A percentile compares a stretch with the other conserved stretches of the same genome.
These are phyloP conservation scores for Kwoniella botswanensis DNA, from an alignment of 768 basidiomycete genomes.

Conservation along the genomic window DNA sequence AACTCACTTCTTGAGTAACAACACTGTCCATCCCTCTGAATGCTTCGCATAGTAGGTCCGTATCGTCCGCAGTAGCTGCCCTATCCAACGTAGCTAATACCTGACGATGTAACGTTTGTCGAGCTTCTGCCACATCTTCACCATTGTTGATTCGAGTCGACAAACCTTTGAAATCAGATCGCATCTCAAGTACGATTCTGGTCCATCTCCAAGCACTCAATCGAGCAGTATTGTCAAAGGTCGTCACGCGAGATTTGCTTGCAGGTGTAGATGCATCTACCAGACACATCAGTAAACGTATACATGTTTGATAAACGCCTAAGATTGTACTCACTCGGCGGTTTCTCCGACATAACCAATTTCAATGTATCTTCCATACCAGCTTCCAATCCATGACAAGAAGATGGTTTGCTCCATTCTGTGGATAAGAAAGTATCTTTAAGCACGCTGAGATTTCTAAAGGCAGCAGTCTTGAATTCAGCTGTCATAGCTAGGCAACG, in stretches of 20 bases:
- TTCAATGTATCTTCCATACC: constrained; percentile 54
- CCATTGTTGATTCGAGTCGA: constrained; percentile 35
- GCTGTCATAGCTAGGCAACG: constrained; percentile 39
- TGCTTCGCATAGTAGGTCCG: constrained; percentile 51
- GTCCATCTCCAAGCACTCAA: constrained; percentile 55
- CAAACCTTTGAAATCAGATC: constrained; percentile 53
- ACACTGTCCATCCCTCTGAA: constrained; percentile 50
- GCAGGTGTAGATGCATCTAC: constrained; percentile 9
- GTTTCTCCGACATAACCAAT: constrained; percentile 49
- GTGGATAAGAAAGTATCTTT: constrained; percentile 52
- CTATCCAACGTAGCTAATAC: constrained; percentile 39
- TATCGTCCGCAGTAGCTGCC: constrained; percentile 44
- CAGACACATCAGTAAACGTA: no score
- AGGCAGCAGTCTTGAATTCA: constrained; percentile 53
- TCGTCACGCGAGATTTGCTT: constrained; percentile 17
- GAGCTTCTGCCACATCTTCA: constrained; percentile 36
- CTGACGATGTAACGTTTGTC: constrained; percentile 37
- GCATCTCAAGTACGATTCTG: constrained; percentile 50
- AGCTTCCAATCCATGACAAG: constrained; percentile 35
- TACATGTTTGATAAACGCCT: not conserved
- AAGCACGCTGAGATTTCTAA: constrained; percentile 48
- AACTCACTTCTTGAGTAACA: constrained; percentile 43
- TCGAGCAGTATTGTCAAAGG: constrained; percentile 30
- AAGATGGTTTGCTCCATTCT: constrained; percentile 40
- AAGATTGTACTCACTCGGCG: constrained; percentile 18